Evolutionary conservation across 139 green algal species (phyloP).

Genomic region (Chlorella sp.): DNA sequence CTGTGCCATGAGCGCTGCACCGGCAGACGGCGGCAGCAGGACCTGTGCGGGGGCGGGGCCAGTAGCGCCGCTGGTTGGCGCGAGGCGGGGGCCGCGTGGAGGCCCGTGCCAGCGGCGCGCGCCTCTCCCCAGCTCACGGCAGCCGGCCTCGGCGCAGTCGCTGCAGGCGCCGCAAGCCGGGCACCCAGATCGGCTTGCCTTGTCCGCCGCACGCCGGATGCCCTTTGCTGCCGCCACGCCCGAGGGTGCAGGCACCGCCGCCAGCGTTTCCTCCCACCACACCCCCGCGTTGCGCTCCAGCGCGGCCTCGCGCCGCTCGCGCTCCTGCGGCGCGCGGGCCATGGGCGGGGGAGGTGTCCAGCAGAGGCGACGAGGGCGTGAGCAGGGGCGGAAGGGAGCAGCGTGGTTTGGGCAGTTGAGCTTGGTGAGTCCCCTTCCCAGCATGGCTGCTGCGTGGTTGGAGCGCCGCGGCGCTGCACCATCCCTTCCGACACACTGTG

Average conservation of each 20-base stretch:
- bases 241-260: slow-evolving; percentile 48
- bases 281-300: slow-evolving; percentile 65
- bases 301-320: slow-evolving; percentile 31
- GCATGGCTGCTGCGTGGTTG: not conserved
- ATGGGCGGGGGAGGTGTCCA: not conserved
- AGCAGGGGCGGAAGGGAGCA: not conserved
- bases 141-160: no score
- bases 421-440: no score
- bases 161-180: not conserved
- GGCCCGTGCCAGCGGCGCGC: no score
- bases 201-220: slow-evolving; percentile 67
- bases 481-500: slow-evolving; percentile 8
- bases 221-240: slow-evolving; percentile 39
- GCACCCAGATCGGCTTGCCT: slow-evolving; percentile 44
- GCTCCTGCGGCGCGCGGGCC: slow-evolving; percentile 31
- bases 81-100: no score
- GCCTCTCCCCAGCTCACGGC: no score
- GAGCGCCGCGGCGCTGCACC: not conserved
- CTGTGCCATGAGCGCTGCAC: slow-evolving; percentile 65
- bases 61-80: no score
- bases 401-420: no score
- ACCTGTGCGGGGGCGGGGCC: slow-evolving; percentile 35
- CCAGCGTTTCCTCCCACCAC: slow-evolving; percentile 43
- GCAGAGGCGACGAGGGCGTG: not conserved
- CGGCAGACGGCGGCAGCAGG: slow-evolving; percentile 67